Base-by-base conservation (phyloP, 768 basidiomycete genomes). In the Termitomyces sp. region DNA sequence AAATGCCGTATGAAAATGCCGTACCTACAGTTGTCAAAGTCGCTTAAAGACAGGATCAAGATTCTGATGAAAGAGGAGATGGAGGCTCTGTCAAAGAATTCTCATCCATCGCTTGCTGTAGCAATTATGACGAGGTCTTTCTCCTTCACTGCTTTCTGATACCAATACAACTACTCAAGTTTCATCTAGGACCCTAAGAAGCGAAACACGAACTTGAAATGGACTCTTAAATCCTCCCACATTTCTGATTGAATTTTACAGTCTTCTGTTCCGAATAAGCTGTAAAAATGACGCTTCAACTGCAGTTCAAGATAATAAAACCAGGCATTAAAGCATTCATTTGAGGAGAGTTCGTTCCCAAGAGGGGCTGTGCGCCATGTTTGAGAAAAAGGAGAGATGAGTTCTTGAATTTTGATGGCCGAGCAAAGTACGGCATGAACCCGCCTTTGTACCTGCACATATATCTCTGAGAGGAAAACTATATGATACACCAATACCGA, bases 281-380 rank as follows among this genome's bases (percentile, higher is more conserved):
- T 12, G 63, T 7, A 70, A 70, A 9, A 77, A 66, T 17, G 75
- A 66, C 17, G 74, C 73, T 25, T 78, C 72, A 20, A 89, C 78
- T n/a, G 85, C 86, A 7, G 94, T 94, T 93, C 89, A 31, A 98
- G 86, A 71, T 97, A 97, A 7, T 96, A 94, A 68, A 98, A 94
- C 94, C 95, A 98, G 9, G 89, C 85, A 69, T 97, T 97, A 79
- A 98, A 97, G 71, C 96, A 97, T 57, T 85, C 76, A 86, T 73
- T 98, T 96, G 60, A 96, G 81, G 0, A 91, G 88, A 11, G 94
- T 97, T 75, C 95, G 97, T 77, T 87, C 83, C 11, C 84, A 77
- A 1, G 90, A 85, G 20, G 97, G 83, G 58, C 93, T 95, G 63
- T 87, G 81, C 0, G 90, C 86, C 91, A 93, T 91, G 60, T 5